Conservation (phyloP, 2,329 filamentous ascomycete genomes). For the Ascomycota sp. region DNA sequence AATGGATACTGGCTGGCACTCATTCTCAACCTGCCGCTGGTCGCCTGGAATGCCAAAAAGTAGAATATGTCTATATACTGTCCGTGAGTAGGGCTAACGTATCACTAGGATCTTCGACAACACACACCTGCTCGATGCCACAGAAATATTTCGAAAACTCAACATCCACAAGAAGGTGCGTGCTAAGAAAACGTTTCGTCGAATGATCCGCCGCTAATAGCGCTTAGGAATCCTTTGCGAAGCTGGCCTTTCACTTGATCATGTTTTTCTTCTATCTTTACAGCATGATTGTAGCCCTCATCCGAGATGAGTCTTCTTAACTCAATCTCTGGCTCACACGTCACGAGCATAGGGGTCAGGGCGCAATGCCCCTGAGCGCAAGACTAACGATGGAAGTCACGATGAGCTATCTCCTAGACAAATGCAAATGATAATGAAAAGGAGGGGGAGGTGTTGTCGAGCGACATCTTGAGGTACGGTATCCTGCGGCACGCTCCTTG, state of each 20-base stretch:
- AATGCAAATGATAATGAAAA: no score
- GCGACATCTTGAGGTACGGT: no score
- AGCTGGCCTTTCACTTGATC: constrained; percentile 91
- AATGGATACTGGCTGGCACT: constrained; percentile 97
- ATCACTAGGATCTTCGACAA: constrained; percentile 70
- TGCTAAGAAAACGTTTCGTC: background rate
- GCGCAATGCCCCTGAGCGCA: no score
- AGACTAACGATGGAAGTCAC: no score
- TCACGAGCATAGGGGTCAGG: no score
- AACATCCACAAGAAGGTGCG: constrained; percentile 94
- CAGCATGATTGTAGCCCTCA: constrained; percentile 93
- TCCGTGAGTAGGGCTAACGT: background rate
- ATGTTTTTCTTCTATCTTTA: constrained; percentile 99
- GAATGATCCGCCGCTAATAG: constrained; percentile 5
- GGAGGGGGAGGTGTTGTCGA: no score
- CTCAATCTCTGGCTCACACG: no score
- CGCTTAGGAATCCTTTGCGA: constrained; percentile 83
- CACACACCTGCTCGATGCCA: constrained; percentile 87
- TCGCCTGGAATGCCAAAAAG: constrained; percentile 96
- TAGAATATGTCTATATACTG: constrained; percentile 24
- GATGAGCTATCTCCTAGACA: no score
- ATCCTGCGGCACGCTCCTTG: no score
- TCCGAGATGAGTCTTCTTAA: constrained; percentile 79
- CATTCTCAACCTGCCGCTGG: constrained; percentile 71
- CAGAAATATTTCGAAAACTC: constrained; percentile 96